Evolutionary conservation across 2,329 filamentous ascomycete species (phyloP).

Genomic region (Kalmusia sp.): DNA sequence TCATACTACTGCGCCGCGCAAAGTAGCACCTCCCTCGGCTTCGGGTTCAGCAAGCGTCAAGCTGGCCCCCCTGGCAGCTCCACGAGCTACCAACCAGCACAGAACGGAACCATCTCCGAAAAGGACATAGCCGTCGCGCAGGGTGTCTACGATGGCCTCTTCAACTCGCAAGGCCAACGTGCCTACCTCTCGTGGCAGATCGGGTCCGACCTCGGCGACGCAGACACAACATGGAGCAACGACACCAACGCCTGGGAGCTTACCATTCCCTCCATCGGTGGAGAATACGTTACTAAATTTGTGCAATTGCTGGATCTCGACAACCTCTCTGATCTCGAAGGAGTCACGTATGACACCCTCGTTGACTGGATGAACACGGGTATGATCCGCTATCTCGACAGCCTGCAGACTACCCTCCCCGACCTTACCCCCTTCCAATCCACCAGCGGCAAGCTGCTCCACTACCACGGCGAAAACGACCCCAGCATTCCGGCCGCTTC

Average conservation of each 20-base stretch:
- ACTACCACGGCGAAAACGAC: constrained; percentile 66
- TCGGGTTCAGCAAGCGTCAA: constrained; percentile 25
- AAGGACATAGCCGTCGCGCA: constrained; percentile 35
- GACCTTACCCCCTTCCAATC: constrained; percentile 60
- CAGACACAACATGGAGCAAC: constrained; percentile 44
- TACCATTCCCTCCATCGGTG: constrained; percentile 40
- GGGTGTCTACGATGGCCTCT: constrained; percentile 45
- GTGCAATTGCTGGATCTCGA: constrained; percentile 46
- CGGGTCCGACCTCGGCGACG: constrained; percentile 41
- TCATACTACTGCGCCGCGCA: constrained; percentile 53
- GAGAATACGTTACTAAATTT: constrained; percentile 53
- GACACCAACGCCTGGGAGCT: constrained; percentile 41
- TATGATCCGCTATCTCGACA: constrained; percentile 58
- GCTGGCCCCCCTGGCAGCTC: constrained; percentile 7
- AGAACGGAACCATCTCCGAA: constrained; percentile 42
- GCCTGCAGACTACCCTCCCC: constrained; percentile 61
- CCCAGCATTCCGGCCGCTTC: constrained; percentile 60
- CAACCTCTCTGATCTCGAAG: constrained; percentile 23
- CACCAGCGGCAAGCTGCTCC: constrained; percentile 63
- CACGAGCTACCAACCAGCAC: constrained; percentile 28
- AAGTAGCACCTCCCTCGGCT: constrained; percentile 23
- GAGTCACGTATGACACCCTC: constrained; percentile 64
- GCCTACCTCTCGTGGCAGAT: constrained; percentile 52
- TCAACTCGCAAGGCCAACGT: constrained; percentile 47
- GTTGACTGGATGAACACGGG: constrained; percentile 61